Conservation (phyloP, 257 asterid genomes). For the Cordia subcordata region DNA sequence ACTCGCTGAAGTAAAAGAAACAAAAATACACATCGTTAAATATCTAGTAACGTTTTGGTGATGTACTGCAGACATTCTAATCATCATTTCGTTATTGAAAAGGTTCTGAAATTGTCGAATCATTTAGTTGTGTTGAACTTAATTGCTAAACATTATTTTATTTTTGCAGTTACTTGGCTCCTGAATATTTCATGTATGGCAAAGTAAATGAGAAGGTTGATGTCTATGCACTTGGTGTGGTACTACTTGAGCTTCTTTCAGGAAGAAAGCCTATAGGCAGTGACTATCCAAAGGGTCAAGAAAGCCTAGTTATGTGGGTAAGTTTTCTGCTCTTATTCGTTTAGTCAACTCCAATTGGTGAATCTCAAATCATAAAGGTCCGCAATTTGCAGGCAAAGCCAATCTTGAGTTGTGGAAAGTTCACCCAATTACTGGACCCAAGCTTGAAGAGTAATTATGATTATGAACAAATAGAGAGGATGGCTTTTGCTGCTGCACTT, state of each 20-base stretch:
- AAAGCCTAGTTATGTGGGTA: constrained; percentile 99
- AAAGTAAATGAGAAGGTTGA: constrained; percentile 91
- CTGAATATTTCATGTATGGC: constrained; percentile 97
- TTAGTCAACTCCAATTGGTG: not conserved
- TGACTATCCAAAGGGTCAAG: constrained; percentile 84
- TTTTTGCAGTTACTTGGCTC: constrained; percentile 79
- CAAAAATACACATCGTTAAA: no score
- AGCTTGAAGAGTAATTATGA: constrained; percentile 50
- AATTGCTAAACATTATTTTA: constrained; percentile 5
- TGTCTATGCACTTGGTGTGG: constrained; percentile 93
- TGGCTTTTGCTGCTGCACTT: constrained; percentile 84
- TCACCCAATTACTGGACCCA: constrained; percentile 57
- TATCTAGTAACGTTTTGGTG: no score
- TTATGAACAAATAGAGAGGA: constrained; percentile 65
- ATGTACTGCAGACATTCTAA: no score
- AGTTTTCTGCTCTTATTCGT: constrained; percentile 21
- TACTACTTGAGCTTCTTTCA: constrained; percentile 88
- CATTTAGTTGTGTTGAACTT: constrained; percentile 3
- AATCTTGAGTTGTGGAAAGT: constrained; percentile 53
- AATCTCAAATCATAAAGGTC: not conserved
- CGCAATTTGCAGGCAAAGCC: constrained; percentile 70
- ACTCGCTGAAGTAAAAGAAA: no score
- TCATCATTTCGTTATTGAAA: no score
- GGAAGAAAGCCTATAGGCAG: constrained; percentile 91
- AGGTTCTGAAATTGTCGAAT: not conserved